These are phyloP conservation scores for Guadua angustifolia DNA, from an alignment of 176 grass and related monocot genomes.

Conservation along the genomic window DNA sequence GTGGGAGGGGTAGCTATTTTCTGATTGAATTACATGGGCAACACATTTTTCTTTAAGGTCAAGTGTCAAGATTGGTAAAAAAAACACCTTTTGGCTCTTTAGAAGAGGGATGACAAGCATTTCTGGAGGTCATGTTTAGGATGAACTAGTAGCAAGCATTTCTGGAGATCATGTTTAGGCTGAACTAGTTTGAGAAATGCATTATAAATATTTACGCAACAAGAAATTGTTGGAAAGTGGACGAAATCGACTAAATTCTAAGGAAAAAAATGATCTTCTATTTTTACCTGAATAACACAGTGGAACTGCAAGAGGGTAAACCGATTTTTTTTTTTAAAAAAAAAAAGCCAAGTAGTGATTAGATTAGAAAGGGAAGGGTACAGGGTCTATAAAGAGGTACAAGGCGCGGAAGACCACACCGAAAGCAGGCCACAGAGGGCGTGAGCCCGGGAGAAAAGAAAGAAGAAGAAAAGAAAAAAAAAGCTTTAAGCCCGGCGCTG, in stretches of 20 bases:
- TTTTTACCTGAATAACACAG: neutral
- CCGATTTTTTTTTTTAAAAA: neutral
- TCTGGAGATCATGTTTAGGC: conserved; percentile 1
- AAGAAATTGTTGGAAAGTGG: neutral
- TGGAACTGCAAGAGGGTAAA: neutral
- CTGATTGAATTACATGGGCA: neutral
- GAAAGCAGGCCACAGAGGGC: no score
- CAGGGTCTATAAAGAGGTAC: no score
- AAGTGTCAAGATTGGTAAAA: neutral
- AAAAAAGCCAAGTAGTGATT: no score
- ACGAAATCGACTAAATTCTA: neutral
- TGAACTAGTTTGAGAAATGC: neutral
- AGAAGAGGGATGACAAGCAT: neutral
- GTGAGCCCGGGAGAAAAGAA: no score
- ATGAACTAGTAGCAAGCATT: neutral
- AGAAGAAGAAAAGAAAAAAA: no score
- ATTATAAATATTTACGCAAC: neutral
- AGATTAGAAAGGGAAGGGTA: no score
- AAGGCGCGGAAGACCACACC: no score
- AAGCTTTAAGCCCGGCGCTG: no score
- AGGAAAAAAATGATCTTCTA: neutral
- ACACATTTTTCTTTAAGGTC: neutral
- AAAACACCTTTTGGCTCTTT: neutral
- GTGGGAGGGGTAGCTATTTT: neutral
- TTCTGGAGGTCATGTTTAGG: conserved; percentile 5